Percentiles rank a stretch among this genome's conserved stretches.
phyloP scores from a whole-genome alignment of 495 filamentous ascomycete species.

The Thermothielavioides terrestris region DNA sequence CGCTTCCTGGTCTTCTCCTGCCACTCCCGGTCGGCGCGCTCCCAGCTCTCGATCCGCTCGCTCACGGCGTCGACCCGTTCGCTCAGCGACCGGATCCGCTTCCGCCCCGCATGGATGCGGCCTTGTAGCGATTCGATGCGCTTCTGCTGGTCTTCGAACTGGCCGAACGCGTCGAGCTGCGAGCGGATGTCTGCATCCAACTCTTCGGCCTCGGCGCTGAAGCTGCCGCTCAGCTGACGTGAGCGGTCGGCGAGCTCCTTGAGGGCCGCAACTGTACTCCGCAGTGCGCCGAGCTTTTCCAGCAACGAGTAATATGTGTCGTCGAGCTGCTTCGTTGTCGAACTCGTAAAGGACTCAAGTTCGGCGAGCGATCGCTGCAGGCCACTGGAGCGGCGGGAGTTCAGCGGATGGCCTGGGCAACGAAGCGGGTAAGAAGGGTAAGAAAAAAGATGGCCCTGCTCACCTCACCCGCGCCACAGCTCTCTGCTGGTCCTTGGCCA shows the following conservation, averaged over 20 bases:
- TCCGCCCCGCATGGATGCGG: conserved; percentile 54
- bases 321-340: conserved; percentile 66
- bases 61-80: conserved; percentile 57
- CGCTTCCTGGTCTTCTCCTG: conserved; percentile 57
- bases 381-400: conserved; percentile 19
- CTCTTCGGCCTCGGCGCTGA: conserved; percentile 51
- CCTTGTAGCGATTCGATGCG: conserved; percentile 57
- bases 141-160: conserved; percentile 61
- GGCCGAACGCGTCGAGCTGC: conserved; percentile 57
- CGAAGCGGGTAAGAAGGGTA: not conserved
- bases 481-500: conserved; percentile 35
- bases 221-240: conserved; percentile 50
- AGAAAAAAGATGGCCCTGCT: conserved; percentile 11
- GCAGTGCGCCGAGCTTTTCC: conserved; percentile 63
- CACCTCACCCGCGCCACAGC: conserved; percentile 36
- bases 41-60: conserved; percentile 59
- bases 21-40: conserved; percentile 62
- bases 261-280: conserved; percentile 57
- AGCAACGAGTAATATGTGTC: conserved; percentile 79
- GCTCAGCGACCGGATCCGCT: conserved; percentile 55
- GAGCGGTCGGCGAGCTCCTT: conserved; percentile 60
- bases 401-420: conserved; percentile 11
- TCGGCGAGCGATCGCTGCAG: conserved; percentile 35
- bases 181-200: conserved; percentile 53
- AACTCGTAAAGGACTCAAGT: conserved; percentile 39